Conservation (phyloP, 768 basidiomycete genomes). For the Calvatia gigantea region DNA sequence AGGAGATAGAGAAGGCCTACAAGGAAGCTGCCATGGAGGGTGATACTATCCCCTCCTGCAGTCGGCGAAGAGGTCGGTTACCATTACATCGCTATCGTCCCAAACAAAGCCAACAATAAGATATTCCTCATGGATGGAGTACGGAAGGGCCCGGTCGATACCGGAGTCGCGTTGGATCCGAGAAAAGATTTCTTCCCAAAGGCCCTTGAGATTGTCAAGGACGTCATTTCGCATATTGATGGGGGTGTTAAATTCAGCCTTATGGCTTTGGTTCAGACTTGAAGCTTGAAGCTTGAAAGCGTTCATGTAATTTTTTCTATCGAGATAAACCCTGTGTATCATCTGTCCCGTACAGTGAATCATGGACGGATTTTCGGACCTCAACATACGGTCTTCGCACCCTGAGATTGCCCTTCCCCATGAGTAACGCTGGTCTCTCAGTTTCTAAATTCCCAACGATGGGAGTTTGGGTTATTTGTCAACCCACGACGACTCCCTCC, state of each 20-base stretch:
- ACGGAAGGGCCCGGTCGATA: conserved; percentile 29
- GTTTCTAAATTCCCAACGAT: background rate
- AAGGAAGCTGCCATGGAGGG: conserved; percentile 27
- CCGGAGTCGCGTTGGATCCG: conserved; percentile 15
- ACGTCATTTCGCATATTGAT: conserved; percentile 20
- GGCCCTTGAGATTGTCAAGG: conserved; percentile 19
- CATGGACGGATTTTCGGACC: background rate
- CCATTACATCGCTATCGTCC: conserved; percentile 32
- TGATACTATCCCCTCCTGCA: conserved; percentile 23
- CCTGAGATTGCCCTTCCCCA: background rate
- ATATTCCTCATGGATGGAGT: conserved; percentile 33
- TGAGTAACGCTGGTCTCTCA: background rate
- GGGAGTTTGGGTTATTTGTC: background rate
- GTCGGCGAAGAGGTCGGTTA: conserved; percentile 27
- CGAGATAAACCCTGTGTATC: background rate
- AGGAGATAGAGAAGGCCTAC: conserved; percentile 27
- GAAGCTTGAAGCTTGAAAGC: too few relatives aligned
- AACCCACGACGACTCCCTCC: background rate
- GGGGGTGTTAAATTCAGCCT: conserved; percentile 24
- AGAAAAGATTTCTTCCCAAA: conserved; percentile 24
- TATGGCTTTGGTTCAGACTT: conserved; percentile 19
- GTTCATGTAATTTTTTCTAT: background rate
- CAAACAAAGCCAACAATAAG: conserved; percentile 23
- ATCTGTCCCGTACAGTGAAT: background rate
- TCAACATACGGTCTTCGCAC: background rate